Percentiles rank a stretch among this genome's conserved stretches.
These are phyloP conservation scores for Lepraria neglecta DNA, from an alignment of 495 filamentous ascomycete genomes.

Conservation along the genomic window DNA sequence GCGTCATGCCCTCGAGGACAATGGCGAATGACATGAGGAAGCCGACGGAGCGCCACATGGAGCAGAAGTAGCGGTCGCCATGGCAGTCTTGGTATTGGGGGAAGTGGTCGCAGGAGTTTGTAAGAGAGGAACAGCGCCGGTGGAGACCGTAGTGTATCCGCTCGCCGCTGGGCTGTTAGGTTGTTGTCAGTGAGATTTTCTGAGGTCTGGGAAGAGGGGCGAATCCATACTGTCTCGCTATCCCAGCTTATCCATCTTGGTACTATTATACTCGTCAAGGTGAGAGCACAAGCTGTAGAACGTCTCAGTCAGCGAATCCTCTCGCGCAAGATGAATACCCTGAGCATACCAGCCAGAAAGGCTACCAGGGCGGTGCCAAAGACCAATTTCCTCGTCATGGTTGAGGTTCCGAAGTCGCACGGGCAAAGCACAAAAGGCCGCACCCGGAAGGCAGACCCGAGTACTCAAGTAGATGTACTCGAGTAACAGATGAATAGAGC, in stretches of 20 bases:
- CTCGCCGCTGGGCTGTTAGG: slow-evolving; percentile 33
- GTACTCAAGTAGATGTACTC: background rate
- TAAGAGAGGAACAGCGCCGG: slow-evolving; percentile 64
- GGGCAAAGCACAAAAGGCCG: slow-evolving; percentile 7
- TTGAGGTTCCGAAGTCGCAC: slow-evolving; percentile 7
- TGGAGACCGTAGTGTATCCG: slow-evolving; percentile 69
- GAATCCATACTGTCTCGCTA: slow-evolving; percentile 48
- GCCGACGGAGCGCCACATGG: slow-evolving; percentile 80
- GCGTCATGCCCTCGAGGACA: slow-evolving; percentile 64
- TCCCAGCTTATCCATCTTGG: slow-evolving; percentile 77
- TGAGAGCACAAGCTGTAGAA: slow-evolving; percentile 66
- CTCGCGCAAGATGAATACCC: background rate
- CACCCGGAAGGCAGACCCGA: background rate
- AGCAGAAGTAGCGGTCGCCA: slow-evolving; percentile 74
- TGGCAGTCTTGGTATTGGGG: slow-evolving; percentile 61
- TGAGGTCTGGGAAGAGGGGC: background rate
- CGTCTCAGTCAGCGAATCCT: slow-evolving; percentile 2
- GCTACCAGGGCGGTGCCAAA: slow-evolving; percentile 52
- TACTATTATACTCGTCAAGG: slow-evolving; percentile 63
- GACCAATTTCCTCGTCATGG: slow-evolving; percentile 48
- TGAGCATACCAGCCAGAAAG: slow-evolving; percentile 54
- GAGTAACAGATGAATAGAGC: slow-evolving; percentile 1
- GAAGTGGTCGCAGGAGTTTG: slow-evolving; percentile 50
- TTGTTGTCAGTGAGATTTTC: background rate
- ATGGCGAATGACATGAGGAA: slow-evolving; percentile 80